Percentiles rank a stretch among this genome's conserved stretches.
Conservation (phyloP, 1,284 basidiomycete species). For the Athelia psychrophila region DNA sequence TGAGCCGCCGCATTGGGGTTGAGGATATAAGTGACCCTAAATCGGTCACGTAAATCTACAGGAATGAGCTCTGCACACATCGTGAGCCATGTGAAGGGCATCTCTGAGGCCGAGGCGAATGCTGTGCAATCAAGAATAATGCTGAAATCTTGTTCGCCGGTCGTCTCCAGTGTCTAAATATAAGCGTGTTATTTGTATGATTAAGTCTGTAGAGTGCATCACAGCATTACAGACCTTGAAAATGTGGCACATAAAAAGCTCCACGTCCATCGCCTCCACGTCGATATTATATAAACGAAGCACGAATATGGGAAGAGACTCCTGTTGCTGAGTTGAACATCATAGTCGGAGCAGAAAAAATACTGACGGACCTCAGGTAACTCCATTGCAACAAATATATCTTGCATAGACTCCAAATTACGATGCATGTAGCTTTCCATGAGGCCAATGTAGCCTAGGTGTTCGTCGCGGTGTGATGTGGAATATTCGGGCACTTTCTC, state of each 20-base stretch:
- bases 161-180: constrained; percentile 37
- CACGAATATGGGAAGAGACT: constrained; percentile 55
- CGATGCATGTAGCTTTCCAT: constrained; percentile 68
- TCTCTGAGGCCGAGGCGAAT: constrained; percentile 73
- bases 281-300: constrained; percentile 68
- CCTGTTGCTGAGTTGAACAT: constrained; percentile 30
- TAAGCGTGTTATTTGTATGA: constrained; percentile 12
- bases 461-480: constrained; percentile 44
- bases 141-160: constrained; percentile 58
- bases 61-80: constrained; percentile 80
- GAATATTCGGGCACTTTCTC: constrained; percentile 63
- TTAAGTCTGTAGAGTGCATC: constrained; percentile 2
- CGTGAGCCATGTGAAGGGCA: constrained; percentile 82
- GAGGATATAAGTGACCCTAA: constrained; percentile 64
- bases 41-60: constrained; percentile 55
- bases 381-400: constrained; percentile 67
- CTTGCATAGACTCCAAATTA: constrained; percentile 57
- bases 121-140: constrained; percentile 83
- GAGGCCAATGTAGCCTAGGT: constrained; percentile 63
- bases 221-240: constrained; percentile 54
- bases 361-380: constrained; percentile 40
- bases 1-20: constrained; percentile 79
- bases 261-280: constrained; percentile 83
- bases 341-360: constrained; percentile 2
- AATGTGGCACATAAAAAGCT: constrained; percentile 80